Evolutionary conservation across 2,329 filamentous ascomycete species (phyloP).

Genomic region (Trichoderma arundinaceum): DNA sequence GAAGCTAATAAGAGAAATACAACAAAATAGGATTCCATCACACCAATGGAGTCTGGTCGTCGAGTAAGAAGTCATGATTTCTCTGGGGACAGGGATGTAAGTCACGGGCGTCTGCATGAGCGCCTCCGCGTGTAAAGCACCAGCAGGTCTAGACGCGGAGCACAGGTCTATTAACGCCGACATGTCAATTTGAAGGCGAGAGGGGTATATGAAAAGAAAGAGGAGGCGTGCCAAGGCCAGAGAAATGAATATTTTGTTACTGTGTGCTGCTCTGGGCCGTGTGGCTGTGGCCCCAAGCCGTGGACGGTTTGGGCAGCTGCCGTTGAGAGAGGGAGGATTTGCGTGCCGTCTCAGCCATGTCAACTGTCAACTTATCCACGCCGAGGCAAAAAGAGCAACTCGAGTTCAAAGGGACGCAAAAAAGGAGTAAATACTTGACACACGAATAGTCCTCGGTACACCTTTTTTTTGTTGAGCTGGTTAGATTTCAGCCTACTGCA

Average conservation of each 20-base stretch:
- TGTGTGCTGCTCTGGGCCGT: neutral
- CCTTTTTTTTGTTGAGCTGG: too few relatives aligned
- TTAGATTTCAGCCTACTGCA: neutral
- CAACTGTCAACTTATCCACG: too few relatives aligned
- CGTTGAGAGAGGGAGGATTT: too few relatives aligned
- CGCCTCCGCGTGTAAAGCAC: conserved; percentile 2
- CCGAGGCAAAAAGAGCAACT: too few relatives aligned
- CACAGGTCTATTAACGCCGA: neutral
- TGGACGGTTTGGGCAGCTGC: too few relatives aligned
- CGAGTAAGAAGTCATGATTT: conserved; percentile 2
- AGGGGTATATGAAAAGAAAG: neutral
- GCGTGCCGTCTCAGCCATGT: too few relatives aligned
- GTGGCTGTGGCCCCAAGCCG: neutral
- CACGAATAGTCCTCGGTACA: too few relatives aligned
- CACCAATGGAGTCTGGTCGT: conserved; percentile 12
- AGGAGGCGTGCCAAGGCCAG: conserved; percentile 11
- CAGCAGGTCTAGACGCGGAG: neutral
- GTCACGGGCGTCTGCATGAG: conserved; percentile 30
- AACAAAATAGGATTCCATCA: conserved; percentile 17
- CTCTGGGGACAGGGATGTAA: conserved; percentile 18
- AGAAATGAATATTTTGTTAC: neutral
- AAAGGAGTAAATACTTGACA: too few relatives aligned
- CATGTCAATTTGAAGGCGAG: conserved; percentile 1
- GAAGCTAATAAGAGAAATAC: neutral
- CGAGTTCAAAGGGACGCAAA: too few relatives aligned